These are phyloP conservation scores for Fusarium cyanostomum DNA, from an alignment of 2,329 filamentous ascomycete genomes.

Conservation along the genomic window DNA sequence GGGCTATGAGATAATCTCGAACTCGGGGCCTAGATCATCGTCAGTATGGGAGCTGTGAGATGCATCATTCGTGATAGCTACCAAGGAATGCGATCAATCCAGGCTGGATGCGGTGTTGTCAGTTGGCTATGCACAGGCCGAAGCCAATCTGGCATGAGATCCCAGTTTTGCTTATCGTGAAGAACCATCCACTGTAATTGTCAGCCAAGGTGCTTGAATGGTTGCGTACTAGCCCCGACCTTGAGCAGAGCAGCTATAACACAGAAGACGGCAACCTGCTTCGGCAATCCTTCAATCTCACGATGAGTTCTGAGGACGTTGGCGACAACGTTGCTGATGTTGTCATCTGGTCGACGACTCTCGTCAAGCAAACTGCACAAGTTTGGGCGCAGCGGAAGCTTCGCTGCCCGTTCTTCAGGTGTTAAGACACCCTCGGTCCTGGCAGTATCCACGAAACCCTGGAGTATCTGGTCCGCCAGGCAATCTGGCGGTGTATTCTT, in stretches of 20 bases:
- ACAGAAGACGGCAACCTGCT: constrained; percentile 46
- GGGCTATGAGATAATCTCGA: constrained; percentile 43
- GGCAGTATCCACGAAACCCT: constrained; percentile 40
- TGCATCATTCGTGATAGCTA: constrained; percentile 5
- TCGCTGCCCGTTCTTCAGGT: constrained; percentile 12
- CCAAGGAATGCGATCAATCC: constrained; percentile 48
- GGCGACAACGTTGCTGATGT: constrained; percentile 47
- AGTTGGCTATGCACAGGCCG: constrained; percentile 43
- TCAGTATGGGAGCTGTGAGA: background rate
- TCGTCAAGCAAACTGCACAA: constrained; percentile 39
- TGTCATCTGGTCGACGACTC: constrained; percentile 38
- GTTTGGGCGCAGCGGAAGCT: constrained; percentile 38
- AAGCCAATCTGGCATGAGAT: constrained; percentile 44
- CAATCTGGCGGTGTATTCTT: constrained; percentile 38
- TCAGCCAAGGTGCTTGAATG: background rate
- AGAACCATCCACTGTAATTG: constrained; percentile 43
- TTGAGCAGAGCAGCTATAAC: constrained; percentile 44
- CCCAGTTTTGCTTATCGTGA: constrained; percentile 44
- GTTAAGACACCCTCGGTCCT: constrained; percentile 23
- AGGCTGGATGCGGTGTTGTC: constrained; percentile 42
- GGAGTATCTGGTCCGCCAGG: constrained; percentile 44
- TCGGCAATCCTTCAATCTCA: constrained; percentile 45
- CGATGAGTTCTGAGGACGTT: constrained; percentile 45
- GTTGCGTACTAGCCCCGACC: constrained; percentile 15
- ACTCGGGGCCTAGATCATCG: constrained; percentile 39